These are phyloP conservation scores for Cryptosporidium sp. DNA, from an alignment of 169 alveolate genomes.

Conservation along the genomic window DNA sequence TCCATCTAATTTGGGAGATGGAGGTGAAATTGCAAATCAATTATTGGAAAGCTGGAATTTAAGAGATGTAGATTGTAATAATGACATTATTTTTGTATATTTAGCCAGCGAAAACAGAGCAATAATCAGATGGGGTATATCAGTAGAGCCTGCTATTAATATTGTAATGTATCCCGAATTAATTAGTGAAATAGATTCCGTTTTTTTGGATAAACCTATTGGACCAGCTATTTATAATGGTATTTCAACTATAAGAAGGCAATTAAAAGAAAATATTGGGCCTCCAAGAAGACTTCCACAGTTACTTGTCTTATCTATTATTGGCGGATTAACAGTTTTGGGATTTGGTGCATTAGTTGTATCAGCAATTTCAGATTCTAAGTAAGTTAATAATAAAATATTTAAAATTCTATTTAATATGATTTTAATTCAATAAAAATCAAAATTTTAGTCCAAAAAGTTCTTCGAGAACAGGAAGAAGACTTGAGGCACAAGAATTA, in stretches of 20 bases:
- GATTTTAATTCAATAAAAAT: not conserved
- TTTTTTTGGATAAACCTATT: slow-evolving; percentile 30
- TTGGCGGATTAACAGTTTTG: slow-evolving; percentile 65
- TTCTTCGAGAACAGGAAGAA: slow-evolving; percentile 33
- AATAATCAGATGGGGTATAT: slow-evolving; percentile 56
- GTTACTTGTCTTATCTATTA: slow-evolving; percentile 41
- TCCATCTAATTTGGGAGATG: slow-evolving; percentile 53
- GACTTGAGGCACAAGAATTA: slow-evolving; percentile 58
- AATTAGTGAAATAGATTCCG: slow-evolving; percentile 65
- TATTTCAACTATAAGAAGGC: slow-evolving; percentile 54
- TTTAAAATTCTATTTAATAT: not conserved
- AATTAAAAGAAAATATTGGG: slow-evolving; percentile 65
- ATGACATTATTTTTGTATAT: slow-evolving; percentile 50
- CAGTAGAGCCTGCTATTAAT: slow-evolving; percentile 71
- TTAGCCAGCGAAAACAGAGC: slow-evolving; percentile 60
- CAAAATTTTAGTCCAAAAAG: slow-evolving; percentile 40
- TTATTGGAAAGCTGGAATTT: slow-evolving; percentile 55
- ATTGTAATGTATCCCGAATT: slow-evolving; percentile 72
- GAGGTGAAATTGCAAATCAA: slow-evolving; percentile 40
- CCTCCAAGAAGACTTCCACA: slow-evolving; percentile 76
- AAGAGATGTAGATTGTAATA: slow-evolving; percentile 25
- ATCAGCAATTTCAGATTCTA: slow-evolving; percentile 61
- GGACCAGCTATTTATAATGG: slow-evolving; percentile 62
- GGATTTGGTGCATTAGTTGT: slow-evolving; percentile 76
- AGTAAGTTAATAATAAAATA: slow-evolving; percentile 28